Percentiles rank a stretch among this genome's conserved stretches.
phyloP scores from a whole-genome alignment of 768 basidiomycete species.

The Pleurotus platypus region DNA sequence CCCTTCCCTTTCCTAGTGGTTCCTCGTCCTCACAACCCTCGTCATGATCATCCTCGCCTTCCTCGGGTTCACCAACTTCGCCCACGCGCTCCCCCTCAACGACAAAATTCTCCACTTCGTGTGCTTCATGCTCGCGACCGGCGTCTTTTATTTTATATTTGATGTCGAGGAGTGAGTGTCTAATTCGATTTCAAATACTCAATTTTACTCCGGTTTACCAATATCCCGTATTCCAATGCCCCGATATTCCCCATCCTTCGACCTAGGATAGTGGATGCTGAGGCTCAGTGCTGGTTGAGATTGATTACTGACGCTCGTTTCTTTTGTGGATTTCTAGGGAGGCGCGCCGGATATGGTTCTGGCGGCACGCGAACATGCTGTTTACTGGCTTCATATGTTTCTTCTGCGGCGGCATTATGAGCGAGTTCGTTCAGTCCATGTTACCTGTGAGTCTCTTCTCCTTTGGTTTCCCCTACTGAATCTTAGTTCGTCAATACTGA shows the following conservation, averaged over 20 bases:
- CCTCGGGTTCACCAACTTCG: slow-evolving; percentile 73
- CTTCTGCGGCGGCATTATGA: slow-evolving; percentile 76
- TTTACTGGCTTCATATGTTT: slow-evolving; percentile 70
- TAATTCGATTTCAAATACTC: no score
- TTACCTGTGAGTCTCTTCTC: slow-evolving; percentile 45
- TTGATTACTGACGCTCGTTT: neutral
- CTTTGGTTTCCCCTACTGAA: no score
- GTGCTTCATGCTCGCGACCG: slow-evolving; percentile 73
- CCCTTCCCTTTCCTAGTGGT: slow-evolving; percentile 55
- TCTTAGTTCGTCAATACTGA: no score
- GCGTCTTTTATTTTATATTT: slow-evolving; percentile 82
- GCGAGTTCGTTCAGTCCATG: slow-evolving; percentile 77
- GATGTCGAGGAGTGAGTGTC: slow-evolving; percentile 80
- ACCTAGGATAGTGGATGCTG: neutral
- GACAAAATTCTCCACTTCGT: slow-evolving; percentile 80
- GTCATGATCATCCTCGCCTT: slow-evolving; percentile 71
- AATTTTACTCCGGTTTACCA: no score
- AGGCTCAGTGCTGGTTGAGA: neutral
- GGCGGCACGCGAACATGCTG: slow-evolving; percentile 70
- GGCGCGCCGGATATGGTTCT: slow-evolving; percentile 81
- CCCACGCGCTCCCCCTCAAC: slow-evolving; percentile 62
- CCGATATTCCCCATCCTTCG: neutral
- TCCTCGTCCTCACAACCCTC: slow-evolving; percentile 63
- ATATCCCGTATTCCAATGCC: no score
- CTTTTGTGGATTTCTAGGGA: slow-evolving; percentile 42